Evolutionary conservation across 345 rosid species (phyloP), one percentile per base, ranked within the genome.

Genomic region (Salix suchowensis): DNA sequence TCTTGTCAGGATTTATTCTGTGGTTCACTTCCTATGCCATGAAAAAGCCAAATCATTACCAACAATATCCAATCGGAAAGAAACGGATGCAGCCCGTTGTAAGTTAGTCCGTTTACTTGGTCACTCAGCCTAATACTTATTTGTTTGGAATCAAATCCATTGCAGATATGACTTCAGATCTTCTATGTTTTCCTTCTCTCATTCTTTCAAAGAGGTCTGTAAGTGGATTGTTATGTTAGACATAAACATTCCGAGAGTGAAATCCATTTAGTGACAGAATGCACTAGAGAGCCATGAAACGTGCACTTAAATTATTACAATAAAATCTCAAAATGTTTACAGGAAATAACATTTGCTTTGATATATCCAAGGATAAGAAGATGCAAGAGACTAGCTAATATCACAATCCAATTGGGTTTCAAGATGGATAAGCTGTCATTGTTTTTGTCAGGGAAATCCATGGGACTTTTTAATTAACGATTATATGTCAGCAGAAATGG

Each of bases 61-160:
- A 39, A 10, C 42, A 58, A 70, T 91, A 91, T 81, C 97, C 97
- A 4, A 88, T 93, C 64, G 97, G 97, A n/a, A 93, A 91, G 84
- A 87, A 83, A 60, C 81, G 94, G 72, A 93, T 93, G 97, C 97
- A 93, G 50, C 97, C 96, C 7, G 96, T 93, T 83, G 96, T 93
- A 83, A 72, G 85, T 55, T 64, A 3, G 36, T 10, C 5, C 50
- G 50, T 52, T 52, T 52, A 6, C 7, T 18, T 52, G 58, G 58
- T 6, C 58, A 52, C 58, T 19, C 23, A 5, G 58, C 23, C 1
- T 52, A 18, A 52, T 5, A 52, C 7, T 52, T 52, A 18, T 52
- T 18, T 52, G 9, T 52, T 7, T 18, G 58, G 58, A 52, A 52
- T 52, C 58, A 18, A 0, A 52, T 52, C 8, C 21, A 18, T 18